Evolutionary conservation across 805 yeast species (phyloP).

Genomic region (Cyberlindnera amylophila): DNA sequence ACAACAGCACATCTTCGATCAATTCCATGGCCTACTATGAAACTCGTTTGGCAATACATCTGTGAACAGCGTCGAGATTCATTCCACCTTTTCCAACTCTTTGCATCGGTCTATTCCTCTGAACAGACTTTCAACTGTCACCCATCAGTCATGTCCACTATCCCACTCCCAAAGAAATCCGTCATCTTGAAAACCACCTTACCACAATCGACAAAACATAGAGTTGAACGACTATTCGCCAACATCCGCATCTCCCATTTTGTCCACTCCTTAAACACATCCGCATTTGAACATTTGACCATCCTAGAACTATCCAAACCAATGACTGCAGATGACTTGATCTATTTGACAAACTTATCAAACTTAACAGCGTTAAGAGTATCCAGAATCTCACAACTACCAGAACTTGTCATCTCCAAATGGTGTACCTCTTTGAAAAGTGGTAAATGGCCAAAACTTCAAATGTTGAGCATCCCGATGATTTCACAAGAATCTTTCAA

Average conservation of each 20-base stretch:
- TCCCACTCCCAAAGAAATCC: constrained; percentile 15
- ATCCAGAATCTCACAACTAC: constrained; percentile 8
- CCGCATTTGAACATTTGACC: constrained; percentile 16
- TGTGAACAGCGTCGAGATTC: constrained; percentile 29
- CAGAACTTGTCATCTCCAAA: constrained; percentile 19
- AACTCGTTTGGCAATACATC: constrained; percentile 31
- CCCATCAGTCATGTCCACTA: constrained; percentile 5
- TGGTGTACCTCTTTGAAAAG: constrained; percentile 25
- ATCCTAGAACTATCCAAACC: constrained; percentile 20
- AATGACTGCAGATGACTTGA: constrained; percentile 14
- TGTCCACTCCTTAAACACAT: constrained; percentile 13
- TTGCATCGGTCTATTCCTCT: constrained; percentile 26
- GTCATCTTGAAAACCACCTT: constrained; percentile 18
- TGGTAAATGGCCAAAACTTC: constrained; percentile 23
- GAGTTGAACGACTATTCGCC: constrained; percentile 33
- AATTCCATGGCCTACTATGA: constrained; percentile 29
- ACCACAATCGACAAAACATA: constrained; percentile 26
- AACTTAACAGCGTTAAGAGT: constrained; percentile 20
- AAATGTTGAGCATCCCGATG: constrained; percentile 20
- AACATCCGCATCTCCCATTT: constrained; percentile 22
- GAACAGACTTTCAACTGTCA: constrained; percentile 19
- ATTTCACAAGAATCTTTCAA: constrained; percentile 16
- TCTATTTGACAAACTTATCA: constrained; percentile 19
- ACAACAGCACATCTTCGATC: constrained; percentile 21
- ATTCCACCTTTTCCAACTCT: constrained; percentile 27